Evolutionary conservation across 176 grass and related monocot genomes (phyloP), one percentile per base, ranked within the genome.

Genomic region (Hordeum marinum): DNA sequence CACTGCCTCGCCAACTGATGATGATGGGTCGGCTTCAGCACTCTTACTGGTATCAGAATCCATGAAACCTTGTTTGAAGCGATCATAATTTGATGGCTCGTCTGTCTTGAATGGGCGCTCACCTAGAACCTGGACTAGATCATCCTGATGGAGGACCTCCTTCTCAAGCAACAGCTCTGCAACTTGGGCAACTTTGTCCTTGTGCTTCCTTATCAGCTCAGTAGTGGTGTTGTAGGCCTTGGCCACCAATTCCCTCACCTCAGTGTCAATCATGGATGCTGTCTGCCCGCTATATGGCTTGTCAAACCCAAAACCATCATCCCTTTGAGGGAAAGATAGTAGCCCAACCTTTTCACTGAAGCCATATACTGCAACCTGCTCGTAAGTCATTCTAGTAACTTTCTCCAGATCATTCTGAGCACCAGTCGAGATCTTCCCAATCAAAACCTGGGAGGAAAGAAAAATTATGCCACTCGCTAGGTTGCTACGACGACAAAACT

Each of bases 351-450:
- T 98, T 78, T 95, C 89, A 41, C 91, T 98, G 76, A 98, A 98
- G 20, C 92, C 92, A 10, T 98, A 98, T 35, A 94, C 87, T 63
- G 95, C 95, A 83, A 95, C 96, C 80, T 98, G 96, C 6, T 86
- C 86, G 59, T 98, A 98, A 4, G 96, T 95, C 91, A 95, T 94
- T 80, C 90, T 94, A 26, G 93, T 94, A 64, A 98, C 93, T 77
- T 95, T 98, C 89, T 98, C 96, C 68, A 98, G 82, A 75, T 95
- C 93, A 54, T 98, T 95, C 62, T 98, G 96, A 68, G 96, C 93
- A 67, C 93, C 93, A 29, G 86, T 98, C 17, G 91, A 98, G 67
- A 98, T 95, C 78, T 87, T 98, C 26, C 89, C 92, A 36, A 93
- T 64, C 79, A 98, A 84, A 85, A 98, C 84, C 93, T 95, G 83